These are phyloP conservation scores for Rhynchospora pubera DNA, from an alignment of 176 grass and related monocot species.

Conservation along the genomic window DNA sequence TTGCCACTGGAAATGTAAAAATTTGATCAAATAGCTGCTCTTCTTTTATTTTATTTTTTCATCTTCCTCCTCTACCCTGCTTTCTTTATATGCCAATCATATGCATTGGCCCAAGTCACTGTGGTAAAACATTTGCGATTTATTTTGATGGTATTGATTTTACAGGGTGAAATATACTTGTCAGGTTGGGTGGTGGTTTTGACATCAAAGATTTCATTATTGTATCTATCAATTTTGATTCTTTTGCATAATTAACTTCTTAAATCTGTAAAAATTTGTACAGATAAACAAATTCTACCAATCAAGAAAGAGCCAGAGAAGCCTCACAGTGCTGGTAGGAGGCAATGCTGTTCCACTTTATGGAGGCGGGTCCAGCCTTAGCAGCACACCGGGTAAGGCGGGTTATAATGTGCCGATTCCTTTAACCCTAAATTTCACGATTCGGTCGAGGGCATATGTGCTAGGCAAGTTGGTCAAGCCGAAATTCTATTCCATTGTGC, in stretches of 20 bases:
- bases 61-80: background rate
- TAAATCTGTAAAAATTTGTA: background rate
- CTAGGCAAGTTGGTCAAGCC: constrained; percentile 79
- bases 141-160: no score
- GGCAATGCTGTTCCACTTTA: constrained; percentile 74
- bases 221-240: background rate
- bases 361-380: constrained; percentile 59
- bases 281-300: constrained; percentile 91
- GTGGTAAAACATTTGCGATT: no score
- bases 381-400: constrained; percentile 37
- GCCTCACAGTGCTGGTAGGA: constrained; percentile 35
- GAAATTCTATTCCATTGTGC: constrained; percentile 60
- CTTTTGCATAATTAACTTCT: background rate
- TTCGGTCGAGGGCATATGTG: constrained; percentile 69
- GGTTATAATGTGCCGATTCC: constrained; percentile 27
- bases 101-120: background rate
- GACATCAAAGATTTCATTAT: background rate
- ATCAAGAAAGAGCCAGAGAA: constrained; percentile 68
- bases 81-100: background rate
- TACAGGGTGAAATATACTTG: background rate
- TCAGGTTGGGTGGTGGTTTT: background rate
- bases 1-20: constrained; percentile 68
- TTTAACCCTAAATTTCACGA: constrained; percentile 42
- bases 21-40: background rate
- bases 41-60: background rate